Percentiles rank a stretch among this genome's conserved stretches.
Conservation (phyloP, 2,329 filamentous ascomycete genomes). For the Colletotrichum tofieldiae region DNA sequence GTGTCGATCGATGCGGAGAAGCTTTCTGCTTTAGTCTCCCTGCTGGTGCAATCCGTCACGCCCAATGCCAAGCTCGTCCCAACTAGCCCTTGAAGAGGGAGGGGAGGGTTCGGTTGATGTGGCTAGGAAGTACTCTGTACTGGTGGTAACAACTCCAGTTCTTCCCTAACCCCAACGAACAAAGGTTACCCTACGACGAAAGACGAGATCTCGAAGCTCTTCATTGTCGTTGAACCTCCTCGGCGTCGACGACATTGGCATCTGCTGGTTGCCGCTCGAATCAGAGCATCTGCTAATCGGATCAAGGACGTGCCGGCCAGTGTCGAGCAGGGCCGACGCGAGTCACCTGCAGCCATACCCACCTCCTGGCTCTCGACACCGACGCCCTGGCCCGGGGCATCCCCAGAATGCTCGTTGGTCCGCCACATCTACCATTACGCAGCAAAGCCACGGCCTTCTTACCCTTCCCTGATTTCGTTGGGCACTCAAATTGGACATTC, state of each 20-base stretch:
- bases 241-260: constrained; percentile 13
- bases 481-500: background rate
- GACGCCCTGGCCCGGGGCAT: constrained; percentile 1
- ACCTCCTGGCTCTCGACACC: constrained; percentile 10
- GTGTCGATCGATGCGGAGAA: constrained; percentile 43
- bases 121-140: constrained; percentile 5
- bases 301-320: constrained; percentile 24
- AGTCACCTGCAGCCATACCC: constrained; percentile 20
- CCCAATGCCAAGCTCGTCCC: constrained; percentile 34
- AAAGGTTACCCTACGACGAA: background rate
- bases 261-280: constrained; percentile 37
- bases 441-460: background rate
- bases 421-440: constrained; percentile 3
- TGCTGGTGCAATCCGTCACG: constrained; percentile 21
- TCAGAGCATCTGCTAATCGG: constrained; percentile 28
- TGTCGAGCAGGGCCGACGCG: constrained; percentile 16
- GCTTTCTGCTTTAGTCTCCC: constrained; percentile 37
- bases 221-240: constrained; percentile 4
- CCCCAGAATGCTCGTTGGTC: constrained; percentile 5
- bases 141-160: background rate
- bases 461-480: background rate
- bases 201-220: background rate
- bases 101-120: constrained; percentile 20
- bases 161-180: background rate
- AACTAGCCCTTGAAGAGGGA: constrained; percentile 9